Conservation (phyloP, 805 yeast species). For the Pachysolen tannophilus region DNA sequence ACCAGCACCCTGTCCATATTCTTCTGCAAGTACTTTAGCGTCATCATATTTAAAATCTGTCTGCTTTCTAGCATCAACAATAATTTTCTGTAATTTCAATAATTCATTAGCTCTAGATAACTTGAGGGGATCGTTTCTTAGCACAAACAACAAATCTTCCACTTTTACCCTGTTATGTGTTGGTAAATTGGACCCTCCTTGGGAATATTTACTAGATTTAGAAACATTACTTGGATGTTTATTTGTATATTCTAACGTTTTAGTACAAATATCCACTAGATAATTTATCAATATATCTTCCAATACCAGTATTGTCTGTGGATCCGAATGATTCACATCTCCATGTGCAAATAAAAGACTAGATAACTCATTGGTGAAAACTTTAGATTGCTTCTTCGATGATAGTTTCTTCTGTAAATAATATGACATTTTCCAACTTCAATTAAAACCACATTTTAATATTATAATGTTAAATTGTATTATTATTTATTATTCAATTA, state of each 20-base stretch:
- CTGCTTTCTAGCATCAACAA: constrained; percentile 57
- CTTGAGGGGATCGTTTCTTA: constrained; percentile 58
- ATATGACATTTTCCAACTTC: too few species aligned
- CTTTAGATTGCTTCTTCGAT: constrained; percentile 13
- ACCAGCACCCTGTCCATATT: background rate
- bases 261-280: constrained; percentile 40
- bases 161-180: constrained; percentile 54
- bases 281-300: constrained; percentile 65
- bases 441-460: too few species aligned
- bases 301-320: constrained; percentile 55
- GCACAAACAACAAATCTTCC: constrained; percentile 65
- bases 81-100: constrained; percentile 48
- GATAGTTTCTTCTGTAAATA: too few species aligned
- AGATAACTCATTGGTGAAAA: constrained; percentile 36
- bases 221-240: background rate
- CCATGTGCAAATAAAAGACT: constrained; percentile 66
- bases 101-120: constrained; percentile 65
- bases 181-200: constrained; percentile 40
- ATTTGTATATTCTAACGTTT: constrained; percentile 1
- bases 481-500: too few species aligned
- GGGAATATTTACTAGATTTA: constrained; percentile 46
- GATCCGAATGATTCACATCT: constrained; percentile 58
- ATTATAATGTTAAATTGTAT: too few species aligned
- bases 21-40: background rate
- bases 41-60: background rate